Evolutionary conservation across 1,284 basidiomycete species (phyloP), one percentile per base, ranked within the genome.

Genomic region (Tetrapyrgos nigripes): DNA sequence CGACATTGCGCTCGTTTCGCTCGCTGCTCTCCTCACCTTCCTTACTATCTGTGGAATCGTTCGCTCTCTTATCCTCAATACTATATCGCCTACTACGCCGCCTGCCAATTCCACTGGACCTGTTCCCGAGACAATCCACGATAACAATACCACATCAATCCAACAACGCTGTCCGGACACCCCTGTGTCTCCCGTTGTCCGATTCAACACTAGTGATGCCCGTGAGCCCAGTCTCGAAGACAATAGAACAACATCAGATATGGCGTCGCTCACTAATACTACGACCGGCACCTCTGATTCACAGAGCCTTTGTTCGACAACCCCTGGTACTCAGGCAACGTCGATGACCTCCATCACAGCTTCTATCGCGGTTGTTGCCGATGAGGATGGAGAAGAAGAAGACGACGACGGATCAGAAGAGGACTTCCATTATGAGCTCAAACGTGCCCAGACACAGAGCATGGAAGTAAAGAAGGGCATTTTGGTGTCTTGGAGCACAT

Each of bases 401-500:
- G 66, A 74, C 13, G 70, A 50, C 3, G 43, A 46, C 19, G 63
- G 59, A 31, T 64, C 73, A 19, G 69, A 70, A 23, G 78, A 74
- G 40, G 67, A 67, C 21, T 62, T 66, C 29, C 65, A 68, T 3
- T 81, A 77, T 61, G 78, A 83, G 56, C 70, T 82, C 37, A 74
- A 72, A 60, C 73, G 78, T 10, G 80, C 73, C 3, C 79, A 77
- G 44, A 77, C 80, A 40, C 77, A 74, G 64, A 83, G 80, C 59
- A 72, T 83, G 64, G 77, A 82, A 64, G 70, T 81, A 58, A 78
- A 80, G 68, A 76, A 74, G 62, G 81, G 78, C 8, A 69, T 79
- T 45, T 61, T 82, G 21, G 63, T 82, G 35, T 69, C 74, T 23
- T 75, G 70, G 63, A 58, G 35, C 49, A 35, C 50, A 40, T 60